Base-by-base conservation (phyloP, 306 rosid species). In the Castanea sativa region DNA sequence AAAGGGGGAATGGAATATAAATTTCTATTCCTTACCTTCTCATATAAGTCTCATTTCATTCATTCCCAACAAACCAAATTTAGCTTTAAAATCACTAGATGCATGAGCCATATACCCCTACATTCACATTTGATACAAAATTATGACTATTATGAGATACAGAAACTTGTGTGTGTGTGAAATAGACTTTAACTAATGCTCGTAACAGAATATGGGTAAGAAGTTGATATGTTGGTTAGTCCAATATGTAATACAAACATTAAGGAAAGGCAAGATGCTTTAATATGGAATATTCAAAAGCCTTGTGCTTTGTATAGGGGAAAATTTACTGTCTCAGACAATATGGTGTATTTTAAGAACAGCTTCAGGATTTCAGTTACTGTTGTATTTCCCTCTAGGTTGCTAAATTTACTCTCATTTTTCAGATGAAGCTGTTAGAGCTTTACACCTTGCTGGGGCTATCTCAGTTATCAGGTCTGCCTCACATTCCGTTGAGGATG, bases 371-470 rank as follows among this genome's bases (percentile, higher is more conserved):
- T 33, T 38, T 57, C 71, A 7, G 14, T 19, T 23, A 35, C 21
- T 41, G 53, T 18, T 5, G 35, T 73, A 64, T 52, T 73, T 27
- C 68, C 71, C 35, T 18, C 15, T 65, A 33, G 51, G 71, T 32
- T 32, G 51, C 82, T 57, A 35, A 70, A 53, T 51, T 1, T 55
- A 30, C 57, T 67, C 70, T 21, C 27, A 64, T 81, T 53, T 68
- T 87, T 55, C 83, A 92, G 99, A 90, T 78, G 82, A 84, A 83
- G 98, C 83, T 85, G 89, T 83, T 72, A 93, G 87, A 70, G 90
- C 90, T 81, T 80, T 95, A 69, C 89, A 92, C 80, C 79, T 55
- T 70, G 94, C 89, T n/a, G 97, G 99, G 81, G 97, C 97, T 55
- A 58, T 88, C 78, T 43, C 89, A 59, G 76, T 90, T 51, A 88